Base-by-base conservation (phyloP, 2,329 filamentous ascomycete species). In the Clonostachys rosea region DNA sequence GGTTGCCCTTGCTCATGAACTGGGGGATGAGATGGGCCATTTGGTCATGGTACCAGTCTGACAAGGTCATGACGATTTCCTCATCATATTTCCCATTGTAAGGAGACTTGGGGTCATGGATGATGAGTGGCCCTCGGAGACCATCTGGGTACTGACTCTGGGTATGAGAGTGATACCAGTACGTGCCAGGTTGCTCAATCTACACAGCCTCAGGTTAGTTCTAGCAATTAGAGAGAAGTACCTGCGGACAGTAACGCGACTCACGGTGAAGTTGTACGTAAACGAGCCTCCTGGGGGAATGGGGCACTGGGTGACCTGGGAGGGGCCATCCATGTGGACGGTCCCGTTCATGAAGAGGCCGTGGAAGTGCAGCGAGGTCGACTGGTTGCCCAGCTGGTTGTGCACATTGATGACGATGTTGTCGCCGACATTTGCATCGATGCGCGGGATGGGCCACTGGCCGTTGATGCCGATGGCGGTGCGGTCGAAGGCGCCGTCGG, bases 391-490 rank as follows among this genome's bases (percentile, higher is more conserved):
- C 78, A 87, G 69, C 18, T 70, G 65, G 59, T 87, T 87, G 50
- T 72, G 64, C 40, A 79, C 70, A 47, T 81, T 80, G 50, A 86
- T 67, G 49, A 85, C 59, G 44, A 86, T 54, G 18, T 68, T 73
- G 58, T 89, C 85, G 48, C 84, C 84, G 44, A 83, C 68, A 43
- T 75, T 75, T 36, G 78, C 84, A 45, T 78, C 73, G 48, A 90
- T 83, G 24, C 67, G 64, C 1, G 89, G 88, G 45, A 87, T 76
- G 2, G 88, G 89, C 85, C 87, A 90, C 67, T 84, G 63, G 5
- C 79, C 80, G 57, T 94, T 92, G 68, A 94, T 86, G 42, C 86
- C 87, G 59, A 92, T 88, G 5, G 79, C 78, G n/a, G 81, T 75
- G 34, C 87, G 76, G 37, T 78, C 71, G 49, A 76, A 75, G 8